phyloP scores from a whole-genome alignment of 768 basidiomycete species.

The Mycena floridula region DNA sequence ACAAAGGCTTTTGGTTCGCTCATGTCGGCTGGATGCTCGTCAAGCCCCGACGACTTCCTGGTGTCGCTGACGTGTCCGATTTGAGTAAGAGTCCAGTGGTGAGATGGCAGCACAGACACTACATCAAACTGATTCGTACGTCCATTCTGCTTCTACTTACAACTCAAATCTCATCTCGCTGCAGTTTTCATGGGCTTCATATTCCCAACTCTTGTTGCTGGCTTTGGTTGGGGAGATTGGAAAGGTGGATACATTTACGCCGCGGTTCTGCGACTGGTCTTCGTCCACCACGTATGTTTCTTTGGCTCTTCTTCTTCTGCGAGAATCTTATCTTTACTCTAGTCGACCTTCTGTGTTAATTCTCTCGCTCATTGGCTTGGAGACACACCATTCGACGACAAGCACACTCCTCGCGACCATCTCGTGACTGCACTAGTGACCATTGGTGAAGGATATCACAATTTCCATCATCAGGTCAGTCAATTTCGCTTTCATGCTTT shows the following conservation, averaged over 20 bases:
- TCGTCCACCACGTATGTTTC: slow-evolving; percentile 44
- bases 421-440: slow-evolving; percentile 48
- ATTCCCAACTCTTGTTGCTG: slow-evolving; percentile 41
- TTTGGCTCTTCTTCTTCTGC: not conserved
- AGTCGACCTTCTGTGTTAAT: slow-evolving; percentile 54
- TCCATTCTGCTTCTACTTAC: no score
- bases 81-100: slow-evolving; percentile 39
- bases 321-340: not conserved
- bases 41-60: slow-evolving; percentile 40
- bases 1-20: slow-evolving; percentile 43
- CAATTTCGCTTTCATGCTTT: not conserved
- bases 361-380: slow-evolving; percentile 56
- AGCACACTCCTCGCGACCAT: slow-evolving; percentile 44
- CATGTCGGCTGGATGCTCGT: slow-evolving; percentile 51
- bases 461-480: slow-evolving; percentile 51
- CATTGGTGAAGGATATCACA: slow-evolving; percentile 83
- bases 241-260: slow-evolving; percentile 47
- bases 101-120: slow-evolving; percentile 46
- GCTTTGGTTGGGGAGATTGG: slow-evolving; percentile 49
- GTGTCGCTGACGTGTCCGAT: slow-evolving; percentile 45
- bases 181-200: slow-evolving; percentile 37
- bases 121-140: slow-evolving; percentile 35
- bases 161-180: no score
- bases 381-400: slow-evolving; percentile 49
- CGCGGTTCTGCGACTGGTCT: slow-evolving; percentile 36